These are phyloP conservation scores for Pelargonium citronellum DNA, from an alignment of 441 rosid species.

Conservation along the genomic window DNA sequence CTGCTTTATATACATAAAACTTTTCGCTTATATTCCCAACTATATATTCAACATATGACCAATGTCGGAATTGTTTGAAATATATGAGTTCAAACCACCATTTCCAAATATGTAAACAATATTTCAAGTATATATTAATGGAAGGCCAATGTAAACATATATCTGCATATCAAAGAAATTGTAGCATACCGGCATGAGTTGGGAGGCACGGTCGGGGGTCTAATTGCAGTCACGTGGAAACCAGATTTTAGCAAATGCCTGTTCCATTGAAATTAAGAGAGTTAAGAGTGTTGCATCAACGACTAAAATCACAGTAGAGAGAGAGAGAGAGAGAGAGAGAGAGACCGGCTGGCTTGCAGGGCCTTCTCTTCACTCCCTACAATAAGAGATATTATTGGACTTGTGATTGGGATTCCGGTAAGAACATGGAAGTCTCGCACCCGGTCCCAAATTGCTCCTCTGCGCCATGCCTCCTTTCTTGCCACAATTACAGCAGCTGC, in stretches of 20 bases:
- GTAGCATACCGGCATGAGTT: conserved; percentile 78
- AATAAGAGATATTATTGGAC: conserved; percentile 78
- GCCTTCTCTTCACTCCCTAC: conserved; percentile 86
- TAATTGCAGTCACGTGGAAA: conserved; percentile 83
- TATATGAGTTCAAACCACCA: no score
- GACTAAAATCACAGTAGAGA: not conserved
- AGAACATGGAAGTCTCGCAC: conserved; percentile 59
- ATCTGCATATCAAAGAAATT: conserved; percentile 2
- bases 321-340: conserved; percentile 21
- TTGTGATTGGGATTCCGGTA: conserved; percentile 63
- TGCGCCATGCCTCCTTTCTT: conserved; percentile 72
- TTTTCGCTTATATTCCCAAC: no score
- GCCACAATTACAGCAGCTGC: conserved; percentile 84
- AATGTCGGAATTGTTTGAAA: no score
- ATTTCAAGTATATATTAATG: not conserved
- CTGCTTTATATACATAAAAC: no score
- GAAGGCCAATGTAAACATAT: not conserved
- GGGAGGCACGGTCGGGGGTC: conserved; percentile 95
- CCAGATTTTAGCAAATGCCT: conserved; percentile 75
- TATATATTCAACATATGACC: no score
- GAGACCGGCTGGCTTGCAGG: conserved; percentile 66
- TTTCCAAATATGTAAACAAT: no score
- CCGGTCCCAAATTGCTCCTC: conserved; percentile 72
- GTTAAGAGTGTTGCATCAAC: conserved; percentile 16
- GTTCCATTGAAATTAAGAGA: conserved; percentile 16